These are phyloP conservation scores for Fennellomyces sp. DNA, from an alignment of 371 early-diverging fungal genomes.

Conservation along the genomic window DNA sequence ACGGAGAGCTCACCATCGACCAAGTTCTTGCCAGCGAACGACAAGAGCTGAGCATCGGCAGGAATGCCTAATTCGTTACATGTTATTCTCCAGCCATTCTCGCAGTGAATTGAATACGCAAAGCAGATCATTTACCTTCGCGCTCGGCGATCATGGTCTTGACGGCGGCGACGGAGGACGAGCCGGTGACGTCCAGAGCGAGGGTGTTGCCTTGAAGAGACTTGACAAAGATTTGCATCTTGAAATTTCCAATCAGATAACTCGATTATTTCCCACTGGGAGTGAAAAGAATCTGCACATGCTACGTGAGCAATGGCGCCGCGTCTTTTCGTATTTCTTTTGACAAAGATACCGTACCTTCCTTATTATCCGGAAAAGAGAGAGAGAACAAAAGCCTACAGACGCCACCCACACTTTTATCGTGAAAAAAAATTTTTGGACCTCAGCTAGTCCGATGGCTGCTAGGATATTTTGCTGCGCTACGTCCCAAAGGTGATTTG, in stretches of 20 bases:
- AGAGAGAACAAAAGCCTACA: not conserved
- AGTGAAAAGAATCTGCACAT: conserved; percentile 9
- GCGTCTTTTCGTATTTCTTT: no score
- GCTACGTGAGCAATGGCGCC: no score
- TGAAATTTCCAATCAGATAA: conserved; percentile 19
- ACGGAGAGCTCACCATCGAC: conserved; percentile 75
- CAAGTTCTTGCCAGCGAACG: conserved; percentile 94
- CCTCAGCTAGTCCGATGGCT: not conserved
- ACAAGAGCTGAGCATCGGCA: conserved; percentile 91
- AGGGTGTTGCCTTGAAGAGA: conserved; percentile 88
- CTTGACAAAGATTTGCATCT: conserved; percentile 91
- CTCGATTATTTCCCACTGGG: conserved; percentile 17
- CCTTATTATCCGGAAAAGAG: conserved; percentile 15
- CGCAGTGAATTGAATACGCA: not conserved
- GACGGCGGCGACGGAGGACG: conserved; percentile 83
- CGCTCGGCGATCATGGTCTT: conserved; percentile 92
- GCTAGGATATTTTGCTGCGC: no score
- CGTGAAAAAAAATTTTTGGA: conserved; percentile 1
- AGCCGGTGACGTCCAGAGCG: conserved; percentile 79
- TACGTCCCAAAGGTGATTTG: no score
- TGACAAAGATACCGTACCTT: conserved; percentile 10
- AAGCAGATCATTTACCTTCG: conserved; percentile 61
- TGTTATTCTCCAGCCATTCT: not conserved
- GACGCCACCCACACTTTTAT: conserved; percentile 9
- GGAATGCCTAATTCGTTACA: conserved; percentile 68